A percentile compares a stretch with the other conserved stretches of the same genome.
phyloP scores from a whole-genome alignment of 495 filamentous ascomycete genomes.

The Aspergillus indologenus region DNA sequence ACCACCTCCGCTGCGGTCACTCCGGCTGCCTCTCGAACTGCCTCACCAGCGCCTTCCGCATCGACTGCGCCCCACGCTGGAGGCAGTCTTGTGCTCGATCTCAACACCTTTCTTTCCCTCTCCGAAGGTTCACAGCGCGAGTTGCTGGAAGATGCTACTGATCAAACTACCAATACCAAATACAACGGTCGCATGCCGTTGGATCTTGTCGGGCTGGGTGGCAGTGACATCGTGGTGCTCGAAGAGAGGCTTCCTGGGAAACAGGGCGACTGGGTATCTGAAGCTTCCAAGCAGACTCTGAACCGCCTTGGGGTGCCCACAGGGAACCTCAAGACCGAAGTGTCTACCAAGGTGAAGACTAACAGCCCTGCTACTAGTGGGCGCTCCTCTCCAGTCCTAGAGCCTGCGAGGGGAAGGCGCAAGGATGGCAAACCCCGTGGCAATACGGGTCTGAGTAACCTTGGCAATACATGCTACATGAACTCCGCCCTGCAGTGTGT shows the following conservation, averaged over 20 bases:
- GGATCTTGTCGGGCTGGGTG: conserved; percentile 59
- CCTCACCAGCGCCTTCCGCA: conserved; percentile 46
- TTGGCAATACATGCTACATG: conserved; percentile 99
- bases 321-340: conserved; percentile 35
- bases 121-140: conserved; percentile 67
- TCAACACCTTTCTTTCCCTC: conserved; percentile 65
- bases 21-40: conserved; percentile 55
- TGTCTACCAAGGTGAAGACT: conserved; percentile 34
- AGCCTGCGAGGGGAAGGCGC: conserved; percentile 59
- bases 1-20: conserved; percentile 50
- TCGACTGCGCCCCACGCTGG: conserved; percentile 51
- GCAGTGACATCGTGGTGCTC: conserved; percentile 68
- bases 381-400: conserved; percentile 60
- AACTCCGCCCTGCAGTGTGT: conserved; percentile 95
- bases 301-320: conserved; percentile 41
- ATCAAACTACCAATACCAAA: conserved; percentile 70
- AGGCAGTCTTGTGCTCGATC: conserved; percentile 67
- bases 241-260: conserved; percentile 66
- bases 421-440: conserved; percentile 65
- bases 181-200: conserved; percentile 72
- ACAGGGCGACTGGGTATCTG: conserved; percentile 63
- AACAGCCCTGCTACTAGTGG: conserved; percentile 48
- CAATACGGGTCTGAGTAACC: conserved; percentile 77
- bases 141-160: conserved; percentile 59
- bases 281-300: conserved; percentile 41